Evolutionary conservation across 805 yeast species (phyloP), one percentile per base, ranked within the genome.

Genomic region (Barnettozyma californica): DNA sequence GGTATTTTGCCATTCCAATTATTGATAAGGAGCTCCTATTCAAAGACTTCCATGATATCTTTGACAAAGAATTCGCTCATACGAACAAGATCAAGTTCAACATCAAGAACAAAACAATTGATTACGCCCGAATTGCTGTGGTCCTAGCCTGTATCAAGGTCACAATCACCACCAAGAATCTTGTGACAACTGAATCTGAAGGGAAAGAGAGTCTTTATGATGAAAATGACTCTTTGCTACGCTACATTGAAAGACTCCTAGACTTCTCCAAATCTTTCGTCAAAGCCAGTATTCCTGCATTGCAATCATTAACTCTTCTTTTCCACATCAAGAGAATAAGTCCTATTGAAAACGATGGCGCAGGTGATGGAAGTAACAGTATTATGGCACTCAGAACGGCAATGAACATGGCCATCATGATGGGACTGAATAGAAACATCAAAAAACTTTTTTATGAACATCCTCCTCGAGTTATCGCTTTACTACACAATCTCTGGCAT

Each of bases 361-460:
- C 46, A 2, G 60, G 61, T 20, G 57, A 55, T 35, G 53, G 50
- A 13, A 45, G 53, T 10, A 51, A 54, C 23, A 52, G 54, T 13
- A 21, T 49, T 0, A 21, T 58, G 45, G 9, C 50, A 1, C 46
- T 56, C 29, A 57, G 44, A 27, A 25, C 46, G 1, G 61, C 63
- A 7, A 41, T 60, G 16, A 50, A 36, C 31, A 60, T 60, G 61
- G 63, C 62, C 2, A 35, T 59, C 4, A 18, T 50, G 1, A 49
- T 61, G 54, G 65, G 65, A 1, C 36, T 61, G 13, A 53, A 61
- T 29, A 47, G 54, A 26, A 51, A 60, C 23, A 52, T 61, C 26
- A 60, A 56, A 29, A 37, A 13, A 1, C 20, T 60, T 6, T 60
- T 55, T 40, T 1, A 38, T 1, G 40, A 34, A 20, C 55, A 55